These are phyloP conservation scores for Geranium brycei DNA, from an alignment of 345 rosid genomes.

Conservation along the genomic window DNA sequence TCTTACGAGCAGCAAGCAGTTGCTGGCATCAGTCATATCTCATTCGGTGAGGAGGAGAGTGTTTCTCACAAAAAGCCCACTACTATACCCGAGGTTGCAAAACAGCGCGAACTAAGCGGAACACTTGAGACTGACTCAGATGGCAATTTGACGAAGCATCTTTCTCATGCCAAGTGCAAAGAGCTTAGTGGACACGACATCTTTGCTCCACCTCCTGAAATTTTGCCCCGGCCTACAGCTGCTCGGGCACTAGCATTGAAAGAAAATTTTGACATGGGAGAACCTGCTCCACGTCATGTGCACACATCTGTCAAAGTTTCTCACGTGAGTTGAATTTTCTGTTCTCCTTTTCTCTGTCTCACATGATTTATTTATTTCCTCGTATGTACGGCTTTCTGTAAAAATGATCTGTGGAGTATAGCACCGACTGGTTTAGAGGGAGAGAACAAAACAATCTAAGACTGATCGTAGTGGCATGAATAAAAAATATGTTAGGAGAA, in stretches of 20 bases:
- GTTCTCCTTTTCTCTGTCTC: not conserved
- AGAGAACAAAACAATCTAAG: not conserved
- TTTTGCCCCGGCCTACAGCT: conserved; percentile 57
- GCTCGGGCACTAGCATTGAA: conserved; percentile 56
- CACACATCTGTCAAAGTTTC: conserved; percentile 22
- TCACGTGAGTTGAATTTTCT: conserved; percentile 6
- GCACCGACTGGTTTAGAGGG: not conserved
- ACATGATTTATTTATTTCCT: not conserved
- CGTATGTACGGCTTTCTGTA: too few relatives aligned
- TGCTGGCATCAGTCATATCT: conserved; percentile 84
- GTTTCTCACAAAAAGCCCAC: conserved; percentile 62
- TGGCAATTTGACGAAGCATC: conserved; percentile 53
- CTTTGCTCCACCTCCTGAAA: conserved; percentile 95
- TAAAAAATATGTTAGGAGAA: not conserved
- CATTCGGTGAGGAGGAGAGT: conserved; percentile 74
- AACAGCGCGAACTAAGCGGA: conserved; percentile 93
- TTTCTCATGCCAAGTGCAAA: conserved; percentile 77
- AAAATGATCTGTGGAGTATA: not conserved
- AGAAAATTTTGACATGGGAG: conserved; percentile 66
- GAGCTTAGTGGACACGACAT: conserved; percentile 92
- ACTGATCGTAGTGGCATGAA: not conserved
- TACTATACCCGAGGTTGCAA: conserved; percentile 68
- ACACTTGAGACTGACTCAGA: conserved; percentile 54
- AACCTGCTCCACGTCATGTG: conserved; percentile 30
- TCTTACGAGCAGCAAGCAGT: conserved; percentile 48